Evolutionary conservation across 805 yeast genomes (phyloP), one percentile per base, ranked within the genome.

Genomic region (Yamadazyma endophytica): DNA sequence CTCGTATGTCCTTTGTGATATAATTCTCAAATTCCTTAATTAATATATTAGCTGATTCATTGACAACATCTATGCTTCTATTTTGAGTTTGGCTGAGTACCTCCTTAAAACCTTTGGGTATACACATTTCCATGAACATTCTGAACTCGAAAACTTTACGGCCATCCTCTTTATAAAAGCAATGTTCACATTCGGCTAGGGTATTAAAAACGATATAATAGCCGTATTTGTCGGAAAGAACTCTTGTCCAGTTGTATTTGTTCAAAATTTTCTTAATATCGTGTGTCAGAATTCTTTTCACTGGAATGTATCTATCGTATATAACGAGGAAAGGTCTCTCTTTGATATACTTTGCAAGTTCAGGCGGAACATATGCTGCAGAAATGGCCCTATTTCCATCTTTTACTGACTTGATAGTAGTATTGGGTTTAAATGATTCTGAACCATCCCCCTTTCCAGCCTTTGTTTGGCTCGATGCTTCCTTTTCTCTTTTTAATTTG

Each of bases 151-250:
- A 56, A 18, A 78, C 61, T 17, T 60, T 57, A 13, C 64, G 53
- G 0, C 85, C 84, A 54, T 82, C 84, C 52, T 77, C 82, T 21
- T 64, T 58, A 17, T 67, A 62, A 45, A 70, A 81, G 42, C 86
- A 82, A 19, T 64, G 54, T 39, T 72, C 71, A 18, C 85, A 81
- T 38, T 79, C 84, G 21, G 56, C 56, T 9, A 69, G 54, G 12
- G 71, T 65, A 43, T 77, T 77, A 55, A 87, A 87, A 1, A 84
- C 78, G 22, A 86, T 64, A 44, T 72, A 86, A 43, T 81, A 80
- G 0, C 96, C 96, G 1, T 69, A 52, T 26, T 53, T 54, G 41
- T 82, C 89, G 4, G 76, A 67, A 29, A 82, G 50, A 2, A 86
- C 75, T 33, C 83, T 64, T 0, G 77, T 72, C 79, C 87, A 82